Evolutionary conservation across 2,329 filamentous ascomycete species (phyloP).

Genomic region (Tympanopsis confertula): DNA sequence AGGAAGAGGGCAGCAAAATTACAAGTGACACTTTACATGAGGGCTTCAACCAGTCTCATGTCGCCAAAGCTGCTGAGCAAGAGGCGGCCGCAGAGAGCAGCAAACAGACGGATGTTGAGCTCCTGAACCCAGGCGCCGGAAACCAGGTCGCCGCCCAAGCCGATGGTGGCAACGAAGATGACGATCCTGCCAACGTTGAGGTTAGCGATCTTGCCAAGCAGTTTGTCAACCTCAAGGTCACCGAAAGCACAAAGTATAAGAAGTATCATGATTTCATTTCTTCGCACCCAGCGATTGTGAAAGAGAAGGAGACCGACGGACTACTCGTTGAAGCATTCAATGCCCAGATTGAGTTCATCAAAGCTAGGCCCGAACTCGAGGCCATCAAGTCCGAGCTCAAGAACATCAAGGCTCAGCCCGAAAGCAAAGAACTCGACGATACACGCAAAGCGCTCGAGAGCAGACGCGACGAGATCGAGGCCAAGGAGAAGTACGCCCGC

Average conservation of each 20-base stretch:
- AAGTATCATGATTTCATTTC: conserved; percentile 57
- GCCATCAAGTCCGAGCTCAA: too few relatives aligned
- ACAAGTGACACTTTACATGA: conserved; percentile 59
- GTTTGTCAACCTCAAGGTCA: conserved; percentile 52
- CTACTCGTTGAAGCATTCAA: conserved; percentile 64
- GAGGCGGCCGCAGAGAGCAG: conserved; percentile 14
- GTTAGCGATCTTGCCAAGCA: conserved; percentile 51
- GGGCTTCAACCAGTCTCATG: conserved; percentile 57
- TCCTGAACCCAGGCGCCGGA: conserved; percentile 37
- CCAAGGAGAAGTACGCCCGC: conserved; percentile 48
- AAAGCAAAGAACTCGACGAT: too few relatives aligned
- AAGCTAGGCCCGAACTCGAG: too few relatives aligned
- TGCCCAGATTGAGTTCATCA: not conserved
- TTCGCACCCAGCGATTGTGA: conserved; percentile 47
- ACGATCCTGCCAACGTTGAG: conserved; percentile 37
- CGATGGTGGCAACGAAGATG: conserved; percentile 7
- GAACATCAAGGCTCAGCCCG: too few relatives aligned
- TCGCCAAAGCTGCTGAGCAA: conserved; percentile 34
- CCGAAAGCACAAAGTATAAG: too few relatives aligned
- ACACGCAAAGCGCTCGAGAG: too few relatives aligned
- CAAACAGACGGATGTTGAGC: conserved; percentile 34
- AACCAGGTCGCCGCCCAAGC: not conserved
- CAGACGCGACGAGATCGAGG: conserved; percentile 48
- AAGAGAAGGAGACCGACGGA: conserved; percentile 59
- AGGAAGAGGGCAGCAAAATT: conserved; percentile 58